phyloP scores from a whole-genome alignment of 2,329 filamentous ascomycete species.

The Penicillium sp. region DNA sequence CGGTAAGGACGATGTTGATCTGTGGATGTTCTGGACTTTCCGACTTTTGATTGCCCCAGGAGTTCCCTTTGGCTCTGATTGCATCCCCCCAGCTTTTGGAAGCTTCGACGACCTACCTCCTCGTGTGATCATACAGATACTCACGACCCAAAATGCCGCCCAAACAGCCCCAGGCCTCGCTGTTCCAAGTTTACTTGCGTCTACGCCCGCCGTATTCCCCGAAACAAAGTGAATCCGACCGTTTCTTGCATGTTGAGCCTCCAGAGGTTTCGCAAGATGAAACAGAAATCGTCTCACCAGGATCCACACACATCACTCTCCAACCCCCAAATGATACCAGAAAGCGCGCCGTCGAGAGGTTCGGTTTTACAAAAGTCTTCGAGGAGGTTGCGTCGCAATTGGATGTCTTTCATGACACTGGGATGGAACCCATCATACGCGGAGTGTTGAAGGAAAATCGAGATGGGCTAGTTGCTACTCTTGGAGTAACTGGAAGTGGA shows the following conservation, averaged over 20 bases:
- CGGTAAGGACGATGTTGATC: conserved; percentile 4
- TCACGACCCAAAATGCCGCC: conserved; percentile 27
- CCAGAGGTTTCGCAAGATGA: conserved; percentile 40
- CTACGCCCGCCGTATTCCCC: conserved; percentile 64
- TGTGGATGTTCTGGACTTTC: conserved; percentile 7
- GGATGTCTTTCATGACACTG: conserved; percentile 80
- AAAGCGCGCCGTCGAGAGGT: conserved; percentile 85
- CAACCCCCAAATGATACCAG: conserved; percentile 79
- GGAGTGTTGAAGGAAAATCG: conserved; percentile 81
- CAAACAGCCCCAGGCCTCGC: conserved; percentile 55
- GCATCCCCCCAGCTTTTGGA: neutral
- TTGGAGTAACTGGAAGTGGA: conserved; percentile 92
- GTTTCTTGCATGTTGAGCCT: conserved; percentile 76
- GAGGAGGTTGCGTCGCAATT: conserved; percentile 81
- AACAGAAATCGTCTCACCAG: conserved; percentile 20
- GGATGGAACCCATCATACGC: conserved; percentile 71
- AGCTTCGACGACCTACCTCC: neutral
- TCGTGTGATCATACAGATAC: neutral
- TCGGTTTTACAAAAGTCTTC: conserved; percentile 91
- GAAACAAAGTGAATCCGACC: conserved; percentile 50
- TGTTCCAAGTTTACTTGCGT: conserved; percentile 91
- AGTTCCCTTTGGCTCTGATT: neutral
- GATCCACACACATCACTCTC: conserved; percentile 69
- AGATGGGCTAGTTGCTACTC: conserved; percentile 84
- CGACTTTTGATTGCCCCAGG: neutral